Evolutionary conservation across 306 rosid genomes (phyloP).

Genomic region (Fagus crenata): DNA sequence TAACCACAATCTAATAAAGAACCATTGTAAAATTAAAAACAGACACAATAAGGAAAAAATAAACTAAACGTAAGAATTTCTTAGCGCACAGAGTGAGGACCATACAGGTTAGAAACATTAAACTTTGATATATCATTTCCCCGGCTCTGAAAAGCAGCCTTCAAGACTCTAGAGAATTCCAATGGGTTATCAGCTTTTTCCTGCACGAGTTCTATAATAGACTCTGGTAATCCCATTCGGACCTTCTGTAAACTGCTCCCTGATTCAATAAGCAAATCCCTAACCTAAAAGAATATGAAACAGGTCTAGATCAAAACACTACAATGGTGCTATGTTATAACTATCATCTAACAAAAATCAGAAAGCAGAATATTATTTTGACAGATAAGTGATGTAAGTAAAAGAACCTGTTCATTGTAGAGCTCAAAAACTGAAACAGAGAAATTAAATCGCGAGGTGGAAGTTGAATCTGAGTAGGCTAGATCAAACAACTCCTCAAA

Average conservation of each 20-base stretch:
- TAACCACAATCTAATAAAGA: conserved; percentile 14
- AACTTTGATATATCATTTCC: conserved; percentile 64
- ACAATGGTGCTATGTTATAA: conserved; percentile 23
- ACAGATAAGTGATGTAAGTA: conserved; percentile 24
- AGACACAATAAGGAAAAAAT: conserved; percentile 6
- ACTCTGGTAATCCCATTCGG: conserved; percentile 61
- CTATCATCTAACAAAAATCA: not conserved
- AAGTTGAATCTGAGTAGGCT: conserved; percentile 80
- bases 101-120: conserved; percentile 89
- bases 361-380: conserved; percentile 10
- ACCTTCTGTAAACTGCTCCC: conserved; percentile 61
- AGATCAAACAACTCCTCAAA: conserved; percentile 94
- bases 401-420: conserved; percentile 85
- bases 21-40: conserved; percentile 26
- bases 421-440: conserved; percentile 76
- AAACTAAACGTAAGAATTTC: conserved; percentile 17
- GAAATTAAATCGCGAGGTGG: conserved; percentile 74
- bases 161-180: conserved; percentile 72
- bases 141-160: conserved; percentile 69
- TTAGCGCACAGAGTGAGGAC: conserved; percentile 36
- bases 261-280: conserved; percentile 72
- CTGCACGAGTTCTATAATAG: conserved; percentile 65
- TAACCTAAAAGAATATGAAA: conserved; percentile 57
- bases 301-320: conserved; percentile 31
- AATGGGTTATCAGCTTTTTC: conserved; percentile 83